Conservation (phyloP, 768 basidiomycete genomes). For the Hygrophoropsis aurantiaca region DNA sequence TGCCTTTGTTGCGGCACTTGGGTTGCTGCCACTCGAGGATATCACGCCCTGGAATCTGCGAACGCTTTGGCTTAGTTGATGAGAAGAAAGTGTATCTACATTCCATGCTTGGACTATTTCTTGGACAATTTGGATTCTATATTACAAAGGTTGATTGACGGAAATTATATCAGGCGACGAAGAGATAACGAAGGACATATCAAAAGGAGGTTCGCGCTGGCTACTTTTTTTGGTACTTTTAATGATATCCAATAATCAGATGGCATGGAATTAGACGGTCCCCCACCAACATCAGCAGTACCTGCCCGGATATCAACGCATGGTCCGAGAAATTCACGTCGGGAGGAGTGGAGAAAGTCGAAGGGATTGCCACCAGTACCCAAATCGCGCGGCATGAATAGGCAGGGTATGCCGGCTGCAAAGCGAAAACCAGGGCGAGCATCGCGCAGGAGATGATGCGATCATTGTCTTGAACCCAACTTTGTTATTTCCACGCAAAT, state of each 20-base stretch:
- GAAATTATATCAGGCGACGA: no score
- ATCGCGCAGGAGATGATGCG: constrained; percentile 67
- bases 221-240: constrained; percentile 6
- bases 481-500: not conserved
- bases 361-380: constrained; percentile 67
- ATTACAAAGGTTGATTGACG: no score
- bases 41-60: constrained; percentile 49
- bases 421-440: constrained; percentile 69
- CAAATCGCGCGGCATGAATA: constrained; percentile 56
- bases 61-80: constrained; percentile 2
- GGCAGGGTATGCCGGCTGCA: constrained; percentile 62
- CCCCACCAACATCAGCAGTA: constrained; percentile 23
- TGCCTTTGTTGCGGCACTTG: constrained; percentile 41
- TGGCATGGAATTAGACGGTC: constrained; percentile 54
- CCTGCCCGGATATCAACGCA: constrained; percentile 69
- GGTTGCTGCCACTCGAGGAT: constrained; percentile 56
- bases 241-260: constrained; percentile 28
- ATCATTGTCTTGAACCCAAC: no score
- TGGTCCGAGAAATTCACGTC: constrained; percentile 71
- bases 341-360: constrained; percentile 80
- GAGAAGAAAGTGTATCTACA: no score
- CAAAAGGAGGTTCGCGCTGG: no score
- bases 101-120: no score
- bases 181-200: no score
- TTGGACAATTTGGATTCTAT: no score